Percentiles rank a stretch among this genome's conserved stretches.
Conservation (phyloP, 148 eudicot species). For the Vaccinium corymbosum region DNA sequence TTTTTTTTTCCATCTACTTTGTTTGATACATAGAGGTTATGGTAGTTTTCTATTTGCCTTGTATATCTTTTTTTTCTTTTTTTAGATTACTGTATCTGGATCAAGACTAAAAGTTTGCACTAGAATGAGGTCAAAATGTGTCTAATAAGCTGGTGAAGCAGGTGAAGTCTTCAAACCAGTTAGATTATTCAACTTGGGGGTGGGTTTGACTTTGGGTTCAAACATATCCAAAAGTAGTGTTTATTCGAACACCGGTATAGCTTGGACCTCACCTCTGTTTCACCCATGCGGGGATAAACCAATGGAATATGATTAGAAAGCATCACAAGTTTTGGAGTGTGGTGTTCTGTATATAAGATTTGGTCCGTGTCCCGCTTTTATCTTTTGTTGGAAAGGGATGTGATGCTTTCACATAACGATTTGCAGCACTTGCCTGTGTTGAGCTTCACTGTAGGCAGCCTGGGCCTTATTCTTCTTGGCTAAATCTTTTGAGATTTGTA, state of each 20-base stretch:
- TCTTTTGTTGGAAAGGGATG: background rate
- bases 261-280: background rate
- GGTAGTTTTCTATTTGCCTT: background rate
- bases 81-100: background rate
- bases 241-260: background rate
- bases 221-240: background rate
- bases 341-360: background rate
- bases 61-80: background rate
- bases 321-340: background rate
- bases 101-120: background rate
- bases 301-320: background rate
- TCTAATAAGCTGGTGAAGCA: background rate
- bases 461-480: background rate
- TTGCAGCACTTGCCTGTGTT: background rate
- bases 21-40: background rate
- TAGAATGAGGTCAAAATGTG: background rate
- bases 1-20: background rate
- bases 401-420: background rate
- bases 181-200: background rate
- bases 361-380: background rate
- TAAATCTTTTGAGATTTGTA: background rate
- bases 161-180: background rate
- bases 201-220: background rate
- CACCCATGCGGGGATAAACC: background rate
- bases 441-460: background rate